Evolutionary conservation across 768 basidiomycete species (phyloP), one percentile per base, ranked within the genome.

Genomic region (Termitomyces sp.): DNA sequence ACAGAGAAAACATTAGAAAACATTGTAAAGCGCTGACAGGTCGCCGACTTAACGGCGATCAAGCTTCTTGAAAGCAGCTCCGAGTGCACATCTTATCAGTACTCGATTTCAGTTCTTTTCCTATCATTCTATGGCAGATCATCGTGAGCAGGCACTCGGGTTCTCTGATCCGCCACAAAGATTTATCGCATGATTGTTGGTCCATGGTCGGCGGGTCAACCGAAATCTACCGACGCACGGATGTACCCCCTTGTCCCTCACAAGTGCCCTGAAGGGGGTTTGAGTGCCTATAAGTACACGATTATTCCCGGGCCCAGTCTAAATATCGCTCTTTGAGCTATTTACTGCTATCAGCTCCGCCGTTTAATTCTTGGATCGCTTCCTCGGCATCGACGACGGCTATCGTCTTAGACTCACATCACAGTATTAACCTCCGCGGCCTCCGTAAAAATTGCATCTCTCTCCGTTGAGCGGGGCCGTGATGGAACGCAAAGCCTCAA

Each of bases 401-500:
- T 23, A 23, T 23, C 23, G 23, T 23, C 23, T 23, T 8, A 33
- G 1, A 33, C 31, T 33, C 9, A 33, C 7, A 30, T 30, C 30
- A 30, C 7, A 33, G 10, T 23, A 9, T 33, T 3, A 40, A n/a
- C 17, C 7, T 37, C 35, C 14, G 15, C 38, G 17, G 8, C n/a
- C 48, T 37, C 48, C 19, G 21, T 15, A 14, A 35, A 50, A 17
- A 37, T 37, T 21, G 7, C 33, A 5, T 35, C n/a, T 15, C 11
- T 10, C 23, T 4, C 2, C 23, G 3, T 12, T 14, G 28, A 12
- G 11, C 11, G 10, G 31, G 31, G 8, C 48, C 19, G 37, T 17
- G 6, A 64, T 63, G 64, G 38, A 63, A 49, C 56, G 56, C 23
- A 61, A 31, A 42, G 8, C 54, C 5, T 54, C 59, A 14, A 59